phyloP scores from a whole-genome alignment of 78 protist genomes.

The Diacronema lutheri region DNA sequence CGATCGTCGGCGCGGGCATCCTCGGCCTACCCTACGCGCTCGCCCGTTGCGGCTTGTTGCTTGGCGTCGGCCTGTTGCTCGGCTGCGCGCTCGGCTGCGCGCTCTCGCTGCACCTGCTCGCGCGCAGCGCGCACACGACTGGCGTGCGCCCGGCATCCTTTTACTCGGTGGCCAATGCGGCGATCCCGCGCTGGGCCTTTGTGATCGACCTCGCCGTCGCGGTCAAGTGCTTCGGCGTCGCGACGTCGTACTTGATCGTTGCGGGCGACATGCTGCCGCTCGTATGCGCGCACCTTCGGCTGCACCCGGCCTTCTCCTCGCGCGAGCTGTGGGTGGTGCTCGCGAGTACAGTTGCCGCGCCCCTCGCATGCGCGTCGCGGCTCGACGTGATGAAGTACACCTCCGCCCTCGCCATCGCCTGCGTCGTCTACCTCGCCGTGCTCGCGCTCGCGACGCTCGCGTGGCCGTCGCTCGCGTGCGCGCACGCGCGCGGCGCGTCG shows the following conservation, averaged over 20 bases:
- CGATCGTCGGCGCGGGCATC: conserved; percentile 32
- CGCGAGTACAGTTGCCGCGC: no score
- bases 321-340: no score
- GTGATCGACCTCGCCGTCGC: background rate
- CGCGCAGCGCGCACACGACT: background rate
- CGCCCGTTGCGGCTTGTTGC: background rate
- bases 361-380: no score
- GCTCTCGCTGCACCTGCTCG: background rate
- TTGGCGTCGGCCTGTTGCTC: background rate
- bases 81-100: background rate
- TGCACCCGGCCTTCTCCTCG: no score
- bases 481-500: no score
- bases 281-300: no score
- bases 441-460: no score
- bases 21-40: conserved; percentile 18
- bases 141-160: background rate
- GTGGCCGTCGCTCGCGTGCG: no score
- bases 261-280: conserved; percentile 21
- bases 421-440: no score
- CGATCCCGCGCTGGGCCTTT: background rate
- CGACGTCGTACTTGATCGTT: conserved; percentile 26
- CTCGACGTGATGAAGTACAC: no score
- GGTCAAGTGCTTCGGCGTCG: conserved; percentile 40
- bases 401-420: no score
- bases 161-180: background rate